phyloP scores from a whole-genome alignment of 2,329 filamentous ascomycete genomes.

The Malbranchea cinnamomea region DNA sequence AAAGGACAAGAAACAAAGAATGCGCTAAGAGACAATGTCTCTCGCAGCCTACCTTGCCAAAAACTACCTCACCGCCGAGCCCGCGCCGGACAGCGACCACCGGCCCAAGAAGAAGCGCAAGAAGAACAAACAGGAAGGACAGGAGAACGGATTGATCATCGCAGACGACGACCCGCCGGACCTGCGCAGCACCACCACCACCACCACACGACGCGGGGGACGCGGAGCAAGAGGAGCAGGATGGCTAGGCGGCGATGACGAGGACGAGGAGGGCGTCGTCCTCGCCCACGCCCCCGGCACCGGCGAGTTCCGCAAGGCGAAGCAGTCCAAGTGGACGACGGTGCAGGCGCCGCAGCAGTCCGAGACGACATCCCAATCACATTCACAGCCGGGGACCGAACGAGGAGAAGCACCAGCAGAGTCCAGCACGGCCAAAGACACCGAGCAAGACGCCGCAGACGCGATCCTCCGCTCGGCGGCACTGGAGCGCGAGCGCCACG shows the following conservation, averaged over 20 bases:
- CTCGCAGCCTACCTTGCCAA: conserved; percentile 78
- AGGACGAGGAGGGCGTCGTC: conserved; percentile 24
- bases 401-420: too few relatives aligned
- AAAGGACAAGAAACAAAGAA: neutral
- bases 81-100: conserved; percentile 23
- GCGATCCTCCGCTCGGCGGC: conserved; percentile 61
- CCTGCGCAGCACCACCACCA: conserved; percentile 17
- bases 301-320: conserved; percentile 42
- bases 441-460: conserved; percentile 54
- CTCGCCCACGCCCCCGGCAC: conserved; percentile 9
- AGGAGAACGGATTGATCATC: conserved; percentile 23
- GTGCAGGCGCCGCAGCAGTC: conserved; percentile 38
- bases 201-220: conserved; percentile 3
- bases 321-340: conserved; percentile 68
- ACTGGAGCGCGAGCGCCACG: conserved; percentile 45
- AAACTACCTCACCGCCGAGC: conserved; percentile 67
- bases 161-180: conserved; percentile 27
- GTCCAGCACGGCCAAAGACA: conserved; percentile 27
- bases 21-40: too few relatives aligned
- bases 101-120: conserved; percentile 43
- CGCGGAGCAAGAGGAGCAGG: neutral
- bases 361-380: too few relatives aligned
- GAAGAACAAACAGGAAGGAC: conserved; percentile 34
- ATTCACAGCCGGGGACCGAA: too few relatives aligned
- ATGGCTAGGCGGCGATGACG: conserved; percentile 10